These are phyloP conservation scores for Corylus avellana DNA, from an alignment of 306 rosid species.

Conservation along the genomic window DNA sequence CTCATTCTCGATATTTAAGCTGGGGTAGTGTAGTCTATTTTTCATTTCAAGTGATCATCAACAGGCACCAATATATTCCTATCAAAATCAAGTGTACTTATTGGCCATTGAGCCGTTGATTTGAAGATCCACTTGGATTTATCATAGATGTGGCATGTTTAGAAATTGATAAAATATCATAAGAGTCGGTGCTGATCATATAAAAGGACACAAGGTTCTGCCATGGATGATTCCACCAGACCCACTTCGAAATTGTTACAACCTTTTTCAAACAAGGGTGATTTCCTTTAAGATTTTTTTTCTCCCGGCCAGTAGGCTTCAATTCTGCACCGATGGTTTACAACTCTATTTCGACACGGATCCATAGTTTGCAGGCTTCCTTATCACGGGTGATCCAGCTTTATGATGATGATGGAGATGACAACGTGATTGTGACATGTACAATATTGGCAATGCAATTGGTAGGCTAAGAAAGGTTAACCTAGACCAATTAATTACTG, in stretches of 20 bases:
- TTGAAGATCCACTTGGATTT: no score
- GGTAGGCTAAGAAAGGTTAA: constrained; percentile 2
- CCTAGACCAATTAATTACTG: constrained; percentile 21
- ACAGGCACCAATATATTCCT: not conserved
- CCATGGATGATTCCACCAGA: no score
- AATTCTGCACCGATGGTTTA: not conserved
- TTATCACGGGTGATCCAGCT: constrained; percentile 12
- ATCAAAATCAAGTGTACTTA: no score
- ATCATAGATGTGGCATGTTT: no score
- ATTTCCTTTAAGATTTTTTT: no score
- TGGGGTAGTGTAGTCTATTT: not conserved
- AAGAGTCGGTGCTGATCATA: no score
- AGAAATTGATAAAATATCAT: no score
- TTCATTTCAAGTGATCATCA: not conserved
- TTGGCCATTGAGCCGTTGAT: no score
- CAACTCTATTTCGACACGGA: no score
- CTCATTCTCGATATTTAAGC: not conserved
- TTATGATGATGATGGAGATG: constrained; percentile 37
- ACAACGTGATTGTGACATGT: constrained; percentile 39
- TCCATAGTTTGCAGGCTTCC: constrained; percentile 22
- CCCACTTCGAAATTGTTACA: no score
- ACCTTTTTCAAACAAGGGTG: no score
- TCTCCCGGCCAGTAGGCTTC: not conserved
- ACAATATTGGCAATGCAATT: constrained; percentile 12
- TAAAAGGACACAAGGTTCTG: no score